These are phyloP conservation scores for Fusarium mundagurra DNA, from an alignment of 2,329 filamentous ascomycete species.

Conservation along the genomic window DNA sequence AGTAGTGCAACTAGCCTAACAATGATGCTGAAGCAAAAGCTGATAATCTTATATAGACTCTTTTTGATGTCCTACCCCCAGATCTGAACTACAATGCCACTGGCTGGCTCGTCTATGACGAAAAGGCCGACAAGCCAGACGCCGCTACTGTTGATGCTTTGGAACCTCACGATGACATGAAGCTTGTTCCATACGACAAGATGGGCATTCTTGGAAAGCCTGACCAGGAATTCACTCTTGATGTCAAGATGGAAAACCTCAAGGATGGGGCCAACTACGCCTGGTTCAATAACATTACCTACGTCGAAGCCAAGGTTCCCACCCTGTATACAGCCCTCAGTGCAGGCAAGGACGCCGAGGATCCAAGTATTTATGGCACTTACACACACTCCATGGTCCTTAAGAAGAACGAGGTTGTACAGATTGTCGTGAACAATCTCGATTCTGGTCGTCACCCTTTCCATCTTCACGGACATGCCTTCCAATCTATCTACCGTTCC, in stretches of 20 bases:
- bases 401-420: conserved; percentile 71
- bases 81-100: conserved; percentile 75
- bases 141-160: conserved; percentile 69
- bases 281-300: conserved; percentile 82
- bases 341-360: conserved; percentile 65
- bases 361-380: conserved; percentile 71
- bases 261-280: conserved; percentile 69
- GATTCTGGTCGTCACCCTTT: conserved; percentile 79
- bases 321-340: conserved; percentile 80
- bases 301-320: conserved; percentile 78
- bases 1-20: conserved; percentile 26
- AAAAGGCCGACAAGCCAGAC: conserved; percentile 54
- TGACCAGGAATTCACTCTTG: conserved; percentile 70
- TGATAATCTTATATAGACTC: conserved; percentile 50
- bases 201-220: conserved; percentile 69
- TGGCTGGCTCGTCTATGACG: conserved; percentile 70
- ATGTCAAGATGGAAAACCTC: conserved; percentile 71
- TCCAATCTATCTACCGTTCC: conserved; percentile 73
- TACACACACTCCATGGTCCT: conserved; percentile 76
- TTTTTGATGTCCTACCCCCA: conserved; percentile 75
- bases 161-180: conserved; percentile 78
- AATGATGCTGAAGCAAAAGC: not conserved
- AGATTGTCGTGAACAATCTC: conserved; percentile 79
- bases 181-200: conserved; percentile 74
- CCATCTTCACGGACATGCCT: conserved; percentile 81